phyloP scores from a whole-genome alignment of 2,329 filamentous ascomycete species.

The Aspergillus niger region DNA sequence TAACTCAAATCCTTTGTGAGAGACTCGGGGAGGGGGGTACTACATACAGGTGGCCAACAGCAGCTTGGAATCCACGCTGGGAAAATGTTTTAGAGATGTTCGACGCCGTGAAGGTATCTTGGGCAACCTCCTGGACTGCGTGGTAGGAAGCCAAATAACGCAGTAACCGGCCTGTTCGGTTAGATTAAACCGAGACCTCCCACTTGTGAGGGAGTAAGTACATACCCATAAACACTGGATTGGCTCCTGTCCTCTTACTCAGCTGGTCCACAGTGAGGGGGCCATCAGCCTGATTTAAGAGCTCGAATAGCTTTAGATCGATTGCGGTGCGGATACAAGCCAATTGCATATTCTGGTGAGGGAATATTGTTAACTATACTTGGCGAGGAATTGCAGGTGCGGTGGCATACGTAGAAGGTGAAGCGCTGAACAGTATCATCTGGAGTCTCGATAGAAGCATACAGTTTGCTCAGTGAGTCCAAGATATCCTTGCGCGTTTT shows the following conservation, averaged over 20 bases:
- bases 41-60: slow-evolving; percentile 1
- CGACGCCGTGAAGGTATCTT: slow-evolving; percentile 21
- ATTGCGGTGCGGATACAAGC: neutral
- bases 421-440: slow-evolving; percentile 1
- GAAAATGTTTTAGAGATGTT: slow-evolving; percentile 17
- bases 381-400: too few relatives aligned
- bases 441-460: neutral
- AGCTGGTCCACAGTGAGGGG: neutral
- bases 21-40: too few relatives aligned
- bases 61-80: neutral
- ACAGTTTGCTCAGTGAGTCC: neutral
- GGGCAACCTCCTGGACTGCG: slow-evolving; percentile 16
- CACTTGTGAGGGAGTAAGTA: too few relatives aligned
- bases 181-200: too few relatives aligned
- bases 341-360: neutral
- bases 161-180: slow-evolving; percentile 22
- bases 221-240: too few relatives aligned
- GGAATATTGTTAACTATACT: too few relatives aligned
- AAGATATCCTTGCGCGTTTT: neutral
- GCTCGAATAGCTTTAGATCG: slow-evolving; percentile 5
- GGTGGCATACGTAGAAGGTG: neutral
- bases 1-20: neutral
- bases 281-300: neutral
- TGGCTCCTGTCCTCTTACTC: neutral
- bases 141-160: slow-evolving; percentile 28